phyloP scores from a whole-genome alignment of 192 early-diverging fungal species.

The Umbelopsis ramanniana region DNA sequence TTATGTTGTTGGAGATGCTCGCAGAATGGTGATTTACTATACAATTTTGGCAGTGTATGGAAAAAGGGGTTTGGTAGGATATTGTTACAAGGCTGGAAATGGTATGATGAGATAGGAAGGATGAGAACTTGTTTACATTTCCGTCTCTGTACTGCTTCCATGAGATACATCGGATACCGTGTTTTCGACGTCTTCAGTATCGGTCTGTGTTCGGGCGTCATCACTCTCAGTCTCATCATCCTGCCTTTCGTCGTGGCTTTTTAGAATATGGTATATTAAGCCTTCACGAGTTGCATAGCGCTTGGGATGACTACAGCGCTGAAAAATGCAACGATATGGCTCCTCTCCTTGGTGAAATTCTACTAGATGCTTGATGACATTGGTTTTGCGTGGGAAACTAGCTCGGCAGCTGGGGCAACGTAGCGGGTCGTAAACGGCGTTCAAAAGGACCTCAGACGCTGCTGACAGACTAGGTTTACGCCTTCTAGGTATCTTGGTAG shows the following conservation, averaged over 20 bases:
- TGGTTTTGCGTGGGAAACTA: constrained; percentile 34
- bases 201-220: constrained; percentile 10
- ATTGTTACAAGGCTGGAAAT: background rate
- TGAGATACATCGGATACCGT: constrained; percentile 8
- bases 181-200: constrained; percentile 11
- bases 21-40: background rate
- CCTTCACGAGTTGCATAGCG: constrained; percentile 44
- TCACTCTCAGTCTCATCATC: constrained; percentile 21
- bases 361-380: constrained; percentile 39
- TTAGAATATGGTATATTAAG: constrained; percentile 40
- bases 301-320: constrained; percentile 34
- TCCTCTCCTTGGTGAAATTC: constrained; percentile 33
- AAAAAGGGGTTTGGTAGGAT: background rate
- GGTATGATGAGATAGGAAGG: background rate
- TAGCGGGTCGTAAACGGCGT: constrained; percentile 32
- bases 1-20: background rate
- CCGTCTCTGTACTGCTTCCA: constrained; percentile 15
- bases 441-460: constrained; percentile 23
- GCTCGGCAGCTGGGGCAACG: constrained; percentile 35
- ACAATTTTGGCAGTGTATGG: background rate
- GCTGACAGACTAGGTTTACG: constrained; percentile 21
- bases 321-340: constrained; percentile 36
- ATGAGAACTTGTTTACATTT: background rate
- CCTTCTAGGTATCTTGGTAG: background rate
- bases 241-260: constrained; percentile 28